Evolutionary conservation across 805 yeast species (phyloP), one percentile per base, ranked within the genome.

Genomic region (Saccharomycopsis sp.): DNA sequence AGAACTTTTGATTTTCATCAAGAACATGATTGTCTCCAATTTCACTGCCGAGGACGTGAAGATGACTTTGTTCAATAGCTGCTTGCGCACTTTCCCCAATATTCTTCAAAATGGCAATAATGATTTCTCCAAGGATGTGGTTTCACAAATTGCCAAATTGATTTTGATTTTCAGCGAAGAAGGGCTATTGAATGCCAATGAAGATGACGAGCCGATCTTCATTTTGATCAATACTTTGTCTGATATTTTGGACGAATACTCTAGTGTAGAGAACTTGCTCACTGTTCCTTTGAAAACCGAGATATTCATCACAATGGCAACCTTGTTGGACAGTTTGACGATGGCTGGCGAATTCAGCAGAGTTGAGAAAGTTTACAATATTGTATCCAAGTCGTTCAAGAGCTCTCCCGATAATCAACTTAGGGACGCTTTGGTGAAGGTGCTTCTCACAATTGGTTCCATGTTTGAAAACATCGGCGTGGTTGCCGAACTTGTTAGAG

Each of bases 151-250:
- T n/a, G 71, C 80, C 21, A 67, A 68, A 15, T 58, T 78, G 12
- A 56, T 79, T 44, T 51, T 60, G 29, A 59, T 71, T 10, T 65
- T 82, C 45, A 71, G 77, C 20, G 71, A 75, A 36, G 71, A 76
- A 10, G 75, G 72, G 1, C 77, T 68, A 47, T 70, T 80, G 15
- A 69, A 73, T 39, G 76, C 73, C 36, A 66, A 69, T 44, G 68
- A 64, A 21, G 58, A 69, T 4, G 61, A 10, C 27, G 12, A 25
- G 27, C n/a, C 86, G 29, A 63, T 82, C 18, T 59, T 61, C 12
- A 70, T 89, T 0, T 65, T 84, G 23, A 68, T 80, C 1, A 60
- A 63, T 8, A 77, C 82, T 1, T 60, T 87, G 22, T 77, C 42
- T 17, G 25, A 21, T 21, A 42, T 42, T 13, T 17, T 45, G n/a